Percentiles rank a stretch among this genome's conserved stretches.
Conservation (phyloP, 2,329 filamentous ascomycete genomes). For the Magnaporthiopsis rhizophila region DNA sequence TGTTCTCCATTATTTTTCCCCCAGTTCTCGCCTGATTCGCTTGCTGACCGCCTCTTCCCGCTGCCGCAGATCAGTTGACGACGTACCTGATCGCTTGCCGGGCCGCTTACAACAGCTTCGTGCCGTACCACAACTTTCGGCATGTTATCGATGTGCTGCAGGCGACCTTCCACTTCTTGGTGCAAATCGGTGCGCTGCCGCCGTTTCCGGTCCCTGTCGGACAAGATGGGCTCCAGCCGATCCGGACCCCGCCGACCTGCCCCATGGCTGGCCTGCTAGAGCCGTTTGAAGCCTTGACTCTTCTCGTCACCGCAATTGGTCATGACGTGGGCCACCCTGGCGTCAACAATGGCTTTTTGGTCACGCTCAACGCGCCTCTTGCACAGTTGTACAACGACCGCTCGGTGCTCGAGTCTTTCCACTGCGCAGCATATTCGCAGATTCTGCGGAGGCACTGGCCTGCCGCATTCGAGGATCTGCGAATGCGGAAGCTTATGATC, state of each 20-base stretch:
- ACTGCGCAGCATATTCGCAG: slow-evolving; percentile 94
- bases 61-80: slow-evolving; percentile 61
- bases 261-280: slow-evolving; percentile 68
- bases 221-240: background rate
- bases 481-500: slow-evolving; percentile 86
- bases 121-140: slow-evolving; percentile 96
- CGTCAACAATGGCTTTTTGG: slow-evolving; percentile 94
- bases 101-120: slow-evolving; percentile 91
- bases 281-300: slow-evolving; percentile 79
- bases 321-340: slow-evolving; percentile 97
- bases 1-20: background rate
- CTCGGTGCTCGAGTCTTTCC: slow-evolving; percentile 93
- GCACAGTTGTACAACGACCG: slow-evolving; percentile 96
- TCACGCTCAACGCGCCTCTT: slow-evolving; percentile 83
- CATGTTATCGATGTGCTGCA: slow-evolving; percentile 96
- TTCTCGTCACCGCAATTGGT: slow-evolving; percentile 92
- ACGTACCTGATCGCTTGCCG: slow-evolving; percentile 83
- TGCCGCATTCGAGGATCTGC: slow-evolving; percentile 64
- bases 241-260: slow-evolving; percentile 34
- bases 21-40: slow-evolving; percentile 3
- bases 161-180: slow-evolving; percentile 82
- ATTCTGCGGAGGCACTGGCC: slow-evolving; percentile 93
- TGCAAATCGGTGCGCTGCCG: slow-evolving; percentile 69
- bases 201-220: slow-evolving; percentile 44
- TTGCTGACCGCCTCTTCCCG: slow-evolving; percentile 28